Evolutionary conservation across 2,329 filamentous ascomycete genomes (phyloP).

Genomic region (Hypoxylon sp.): DNA sequence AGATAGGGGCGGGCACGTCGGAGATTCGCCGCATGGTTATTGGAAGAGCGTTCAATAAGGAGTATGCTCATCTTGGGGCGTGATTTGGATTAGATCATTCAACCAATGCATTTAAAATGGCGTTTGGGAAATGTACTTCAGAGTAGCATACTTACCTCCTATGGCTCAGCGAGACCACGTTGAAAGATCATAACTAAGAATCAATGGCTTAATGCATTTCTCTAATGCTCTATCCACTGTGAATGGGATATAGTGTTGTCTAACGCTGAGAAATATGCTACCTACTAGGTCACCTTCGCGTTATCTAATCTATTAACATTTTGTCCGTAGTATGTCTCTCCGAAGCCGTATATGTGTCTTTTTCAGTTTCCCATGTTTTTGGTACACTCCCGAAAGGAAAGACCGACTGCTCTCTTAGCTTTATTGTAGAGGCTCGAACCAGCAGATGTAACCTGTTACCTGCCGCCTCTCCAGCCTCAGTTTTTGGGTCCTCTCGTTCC

Average conservation of each 20-base stretch:
- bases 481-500: conserved; percentile 26
- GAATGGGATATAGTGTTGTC: not conserved
- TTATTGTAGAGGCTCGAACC: not conserved
- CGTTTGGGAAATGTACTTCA: conserved; percentile 33
- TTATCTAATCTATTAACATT: not conserved
- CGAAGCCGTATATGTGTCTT: not conserved
- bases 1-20: conserved; percentile 96
- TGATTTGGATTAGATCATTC: conserved; percentile 38
- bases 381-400: not conserved
- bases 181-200: not conserved
- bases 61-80: conserved; percentile 68
- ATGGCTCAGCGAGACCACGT: not conserved
- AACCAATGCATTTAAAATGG: conserved; percentile 43
- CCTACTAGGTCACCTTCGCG: not conserved
- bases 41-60: conserved; percentile 90
- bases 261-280: not conserved
- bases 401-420: not conserved
- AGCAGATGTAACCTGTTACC: conserved; percentile 34
- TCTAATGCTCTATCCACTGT: not conserved
- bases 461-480: conserved; percentile 17
- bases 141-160: not conserved
- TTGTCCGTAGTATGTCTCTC: not conserved
- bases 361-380: not conserved
- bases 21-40: conserved; percentile 96
- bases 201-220: too few species aligned